Evolutionary conservation across 2,329 filamentous ascomycete genomes (phyloP).

Genomic region (Colletotrichum godetiae): DNA sequence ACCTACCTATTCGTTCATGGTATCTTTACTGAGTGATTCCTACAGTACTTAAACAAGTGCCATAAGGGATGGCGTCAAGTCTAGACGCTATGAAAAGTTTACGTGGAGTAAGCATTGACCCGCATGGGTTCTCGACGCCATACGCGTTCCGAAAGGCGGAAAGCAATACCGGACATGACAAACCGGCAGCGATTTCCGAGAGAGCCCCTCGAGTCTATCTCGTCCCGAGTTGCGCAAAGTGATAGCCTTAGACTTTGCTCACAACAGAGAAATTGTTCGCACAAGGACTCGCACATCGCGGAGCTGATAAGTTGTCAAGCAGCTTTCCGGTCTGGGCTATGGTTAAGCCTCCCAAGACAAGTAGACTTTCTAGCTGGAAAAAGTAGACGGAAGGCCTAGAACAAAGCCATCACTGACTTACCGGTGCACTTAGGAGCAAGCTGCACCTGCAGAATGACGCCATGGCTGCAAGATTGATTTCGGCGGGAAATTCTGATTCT

Average conservation of each 20-base stretch:
- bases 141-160: not conserved
- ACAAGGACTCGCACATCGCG: not conserved
- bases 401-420: not conserved
- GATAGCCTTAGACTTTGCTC: not conserved
- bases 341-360: not conserved
- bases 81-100: too few species aligned
- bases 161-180: not conserved
- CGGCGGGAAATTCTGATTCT: constrained; percentile 49
- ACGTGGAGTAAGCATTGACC: not conserved
- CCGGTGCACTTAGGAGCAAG: not conserved
- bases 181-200: not conserved
- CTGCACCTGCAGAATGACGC: too few species aligned
- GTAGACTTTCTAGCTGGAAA: not conserved
- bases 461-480: constrained; percentile 11
- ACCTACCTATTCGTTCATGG: too few species aligned
- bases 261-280: not conserved
- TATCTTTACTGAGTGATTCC: too few species aligned
- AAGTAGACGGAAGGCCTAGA: not conserved
- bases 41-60: too few species aligned
- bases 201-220: not conserved
- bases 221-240: not conserved
- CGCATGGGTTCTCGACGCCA: not conserved
- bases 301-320: not conserved
- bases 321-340: not conserved
- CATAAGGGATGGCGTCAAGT: too few species aligned